Base-by-base conservation (phyloP, 768 basidiomycete species). In the Leccinum arenicola region DNA sequence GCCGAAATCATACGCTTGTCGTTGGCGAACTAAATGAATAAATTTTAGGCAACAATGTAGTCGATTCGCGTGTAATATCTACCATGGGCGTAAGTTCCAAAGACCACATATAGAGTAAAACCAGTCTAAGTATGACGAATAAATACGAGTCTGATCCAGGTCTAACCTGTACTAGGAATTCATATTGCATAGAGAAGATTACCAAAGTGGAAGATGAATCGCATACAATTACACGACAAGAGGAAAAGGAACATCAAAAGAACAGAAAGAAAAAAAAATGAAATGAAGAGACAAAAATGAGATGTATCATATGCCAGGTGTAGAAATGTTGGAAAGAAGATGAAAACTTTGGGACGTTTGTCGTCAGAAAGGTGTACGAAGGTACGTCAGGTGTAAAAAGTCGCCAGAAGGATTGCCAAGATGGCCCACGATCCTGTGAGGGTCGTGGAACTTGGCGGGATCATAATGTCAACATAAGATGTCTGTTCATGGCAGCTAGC, bases 211-310 rank as follows among this genome's bases (percentile, higher is more conserved):
- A 53, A 36, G 47, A 40, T 14, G 43, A 31, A 25, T 23, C n/a
- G 31, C 5, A 45, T 40, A 9, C 43, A 58, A 58, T 15, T 61
- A 66, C 66, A 68, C 10, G 63, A 57, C 55, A 58, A 50, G 54
- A 9, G 27, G 4, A 50, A 35, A 25, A 27, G n/a, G 11, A 38
- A 56, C 50, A 52, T 53, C 50, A 35, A 59, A 58, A 15, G 38
- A 50, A 38, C 1, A 48, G 19, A 50, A 55, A 49, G 12, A 54
- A 27, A 8, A 47, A 47, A 27, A 27, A 59, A 45, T 25, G 23
- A 27, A 27, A 33, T 4, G 36, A 25, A 50, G 49, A 51, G 11
- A 50, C 19, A 31, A 33, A 12, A 23, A 33, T 12, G 45, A 48
- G 14, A 47, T 36, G 21, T n/a, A 50, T 15, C 56, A 21, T 40